Percentiles rank a stretch among this genome's conserved stretches.
These are phyloP conservation scores for Prunus salicina DNA, from an alignment of 306 rosid genomes.

Conservation along the genomic window DNA sequence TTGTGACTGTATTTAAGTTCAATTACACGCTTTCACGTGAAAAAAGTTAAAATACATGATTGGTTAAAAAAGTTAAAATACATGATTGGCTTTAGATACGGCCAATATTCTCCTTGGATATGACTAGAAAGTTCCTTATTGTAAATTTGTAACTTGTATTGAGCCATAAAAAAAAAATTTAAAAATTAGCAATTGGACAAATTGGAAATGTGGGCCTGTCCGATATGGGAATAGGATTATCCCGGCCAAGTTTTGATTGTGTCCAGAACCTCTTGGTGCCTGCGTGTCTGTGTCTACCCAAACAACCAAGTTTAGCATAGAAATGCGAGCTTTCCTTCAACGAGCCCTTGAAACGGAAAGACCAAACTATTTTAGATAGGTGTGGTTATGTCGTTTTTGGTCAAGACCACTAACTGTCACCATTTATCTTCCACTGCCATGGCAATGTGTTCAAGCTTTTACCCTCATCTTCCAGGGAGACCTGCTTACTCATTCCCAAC, in stretches of 20 bases:
- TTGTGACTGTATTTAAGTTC: too few species aligned
- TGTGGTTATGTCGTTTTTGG: conserved; percentile 23
- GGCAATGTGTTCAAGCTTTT: conserved; percentile 58
- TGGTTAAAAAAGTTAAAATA: too few species aligned
- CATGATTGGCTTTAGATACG: too few species aligned
- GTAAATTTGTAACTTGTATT: too few species aligned
- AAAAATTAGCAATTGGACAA: background rate
- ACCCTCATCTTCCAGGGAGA: conserved; percentile 45
- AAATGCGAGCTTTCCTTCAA: conserved; percentile 26
- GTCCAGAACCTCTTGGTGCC: conserved; percentile 2
- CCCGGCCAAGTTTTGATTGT: background rate
- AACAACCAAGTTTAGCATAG: conserved; percentile 12
- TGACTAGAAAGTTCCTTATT: too few species aligned
- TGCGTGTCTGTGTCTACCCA: conserved; percentile 26
- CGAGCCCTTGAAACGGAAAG: background rate
- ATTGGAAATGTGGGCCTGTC: background rate
- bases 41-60: too few species aligned
- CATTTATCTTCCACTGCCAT: conserved; percentile 48
- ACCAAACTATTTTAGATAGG: background rate
- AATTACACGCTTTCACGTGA: too few species aligned
- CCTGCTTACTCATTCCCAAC: conserved; percentile 23
- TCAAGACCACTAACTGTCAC: conserved; percentile 30
- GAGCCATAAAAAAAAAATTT: too few species aligned
- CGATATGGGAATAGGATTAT: conserved; percentile 5
- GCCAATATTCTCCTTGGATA: too few species aligned